Evolutionary conservation across 2,329 filamentous ascomycete genomes (phyloP).

Genomic region (Pseudocercospora cruenta): DNA sequence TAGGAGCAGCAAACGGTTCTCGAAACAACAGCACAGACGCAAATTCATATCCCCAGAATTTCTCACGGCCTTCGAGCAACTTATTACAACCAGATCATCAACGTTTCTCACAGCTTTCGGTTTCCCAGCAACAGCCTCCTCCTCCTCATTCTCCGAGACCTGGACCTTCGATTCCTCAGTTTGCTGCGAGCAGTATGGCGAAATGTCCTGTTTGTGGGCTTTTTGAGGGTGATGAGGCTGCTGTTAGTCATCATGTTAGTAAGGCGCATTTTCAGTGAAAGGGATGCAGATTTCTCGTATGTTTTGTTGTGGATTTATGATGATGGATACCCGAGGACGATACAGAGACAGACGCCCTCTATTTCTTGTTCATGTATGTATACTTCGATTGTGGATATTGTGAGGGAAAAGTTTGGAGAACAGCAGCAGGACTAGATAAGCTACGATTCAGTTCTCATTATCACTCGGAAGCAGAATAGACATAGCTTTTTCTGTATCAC

Average conservation of each 20-base stretch:
- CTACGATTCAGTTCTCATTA: background rate
- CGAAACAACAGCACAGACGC: constrained; percentile 11
- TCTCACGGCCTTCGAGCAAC: constrained; percentile 20
- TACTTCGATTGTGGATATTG: background rate
- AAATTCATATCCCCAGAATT: constrained; percentile 7
- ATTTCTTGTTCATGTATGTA: background rate
- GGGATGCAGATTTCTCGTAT: too few relatives aligned
- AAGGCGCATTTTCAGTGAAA: constrained; percentile 35
- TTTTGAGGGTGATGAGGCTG: constrained; percentile 41
- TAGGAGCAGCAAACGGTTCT: background rate
- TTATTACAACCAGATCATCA: constrained; percentile 29
- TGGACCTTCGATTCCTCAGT: background rate
- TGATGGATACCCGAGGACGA: constrained; percentile 9
- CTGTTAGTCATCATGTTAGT: constrained; percentile 39
- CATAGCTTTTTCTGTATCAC: background rate
- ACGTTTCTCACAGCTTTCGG: constrained; percentile 25
- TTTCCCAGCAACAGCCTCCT: too few relatives aligned
- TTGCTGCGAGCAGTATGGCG: background rate
- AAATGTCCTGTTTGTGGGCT: constrained; percentile 39
- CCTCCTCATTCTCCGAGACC: constrained; percentile 5
- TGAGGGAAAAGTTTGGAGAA: background rate
- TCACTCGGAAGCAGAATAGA: background rate
- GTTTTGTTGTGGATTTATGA: background rate
- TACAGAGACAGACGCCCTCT: background rate
- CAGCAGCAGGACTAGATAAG: too few relatives aligned